Evolutionary conservation across 495 filamentous ascomycete genomes (phyloP), one percentile per base, ranked within the genome.

Genomic region (Penicillium roqueforti): DNA sequence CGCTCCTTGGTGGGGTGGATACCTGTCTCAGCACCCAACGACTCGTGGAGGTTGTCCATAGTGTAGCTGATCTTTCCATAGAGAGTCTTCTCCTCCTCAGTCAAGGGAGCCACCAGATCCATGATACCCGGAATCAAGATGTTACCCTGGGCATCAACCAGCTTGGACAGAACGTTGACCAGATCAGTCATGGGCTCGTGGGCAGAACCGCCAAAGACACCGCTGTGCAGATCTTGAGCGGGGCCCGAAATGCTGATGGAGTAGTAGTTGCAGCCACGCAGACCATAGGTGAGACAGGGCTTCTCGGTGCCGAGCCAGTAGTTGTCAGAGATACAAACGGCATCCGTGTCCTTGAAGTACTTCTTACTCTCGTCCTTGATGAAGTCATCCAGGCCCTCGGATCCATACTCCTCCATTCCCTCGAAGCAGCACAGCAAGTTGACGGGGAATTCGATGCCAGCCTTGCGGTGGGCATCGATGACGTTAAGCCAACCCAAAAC

Each of bases 391-490:
- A 99, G 80, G 36, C 95, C 95, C 63, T 97, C 95, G 1, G 90
- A 96, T 37, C 95, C 95, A 69, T 96, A 95, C 75, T 99, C 95
- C 75, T 99, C 93, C 95, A 99, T 99, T 38, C 95, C 95, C 74
- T 99, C 95, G 64, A 99, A 99, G 79, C 95, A 99, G 91, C 96
- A 97, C 28, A 99, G 82, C 52, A 99, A 80, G 78, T 99, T 99
- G 59, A 99, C 92, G 6, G 95, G 95, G 65, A 97, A 85, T 43
- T 96, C 92, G 43, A 97, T 78, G 37, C 92, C 90, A 46, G 95
- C 92, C 71, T 89, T 91, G 71, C 92, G 83, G 79, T 99, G 93
- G 10, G 95, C 92, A 70, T 99, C 91, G 50, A 99, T 97, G 44
- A 91, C 91, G 60, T 97, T 97, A 46, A 99, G 71, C 95, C 95